phyloP scores from a whole-genome alignment of 2,329 filamentous ascomycete species.

The Talaromyces sp. region DNA sequence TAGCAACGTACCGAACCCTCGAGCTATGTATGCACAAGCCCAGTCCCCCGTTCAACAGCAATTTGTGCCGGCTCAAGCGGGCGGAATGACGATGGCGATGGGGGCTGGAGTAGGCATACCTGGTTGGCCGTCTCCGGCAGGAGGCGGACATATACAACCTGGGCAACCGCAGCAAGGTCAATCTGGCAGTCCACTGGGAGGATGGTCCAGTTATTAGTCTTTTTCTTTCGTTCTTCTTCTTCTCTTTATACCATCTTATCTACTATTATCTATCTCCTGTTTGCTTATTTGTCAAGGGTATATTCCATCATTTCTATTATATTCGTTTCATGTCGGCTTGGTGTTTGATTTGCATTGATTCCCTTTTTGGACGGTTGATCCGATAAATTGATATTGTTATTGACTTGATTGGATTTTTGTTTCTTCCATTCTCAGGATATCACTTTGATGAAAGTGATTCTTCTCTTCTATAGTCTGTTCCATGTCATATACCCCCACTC shows the following conservation, averaged over 20 bases:
- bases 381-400: slow-evolving; percentile 4
- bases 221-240: background rate
- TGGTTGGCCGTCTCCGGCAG: slow-evolving; percentile 38
- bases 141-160: slow-evolving; percentile 35
- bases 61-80: slow-evolving; percentile 39
- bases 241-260: slow-evolving; percentile 4
- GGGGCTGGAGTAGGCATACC: slow-evolving; percentile 35
- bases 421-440: background rate
- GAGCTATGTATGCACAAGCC: slow-evolving; percentile 40
- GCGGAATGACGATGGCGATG: slow-evolving; percentile 39
- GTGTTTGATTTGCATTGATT: slow-evolving; percentile 11
- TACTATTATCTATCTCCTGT: slow-evolving; percentile 7
- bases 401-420: background rate
- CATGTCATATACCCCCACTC: slow-evolving; percentile 19
- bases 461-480: background rate
- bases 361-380: background rate
- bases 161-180: slow-evolving; percentile 41
- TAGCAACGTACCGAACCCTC: slow-evolving; percentile 33
- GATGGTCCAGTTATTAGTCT: slow-evolving; percentile 40
- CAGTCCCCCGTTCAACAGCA: slow-evolving; percentile 36
- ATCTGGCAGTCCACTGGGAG: slow-evolving; percentile 38
- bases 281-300: slow-evolving; percentile 13
- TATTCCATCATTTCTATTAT: slow-evolving; percentile 7
- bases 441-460: background rate
- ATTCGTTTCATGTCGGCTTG: background rate